phyloP scores from a whole-genome alignment of 2,329 filamentous ascomycete species.

The Fusarium torreyae region DNA sequence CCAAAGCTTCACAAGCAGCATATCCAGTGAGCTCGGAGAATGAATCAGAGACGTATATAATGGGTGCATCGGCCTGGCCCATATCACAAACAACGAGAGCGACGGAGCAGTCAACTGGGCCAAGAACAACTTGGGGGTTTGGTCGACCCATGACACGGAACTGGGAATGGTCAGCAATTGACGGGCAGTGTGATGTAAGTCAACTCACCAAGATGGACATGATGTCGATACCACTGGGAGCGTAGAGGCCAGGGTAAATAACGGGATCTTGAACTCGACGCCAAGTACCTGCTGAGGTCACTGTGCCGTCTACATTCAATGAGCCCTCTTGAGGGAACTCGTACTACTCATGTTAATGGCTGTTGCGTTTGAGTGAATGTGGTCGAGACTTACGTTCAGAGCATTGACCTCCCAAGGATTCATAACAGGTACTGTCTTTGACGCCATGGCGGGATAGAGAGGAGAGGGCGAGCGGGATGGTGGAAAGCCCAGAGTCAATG shows the following conservation, averaged over 20 bases:
- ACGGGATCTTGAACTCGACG: constrained; percentile 59
- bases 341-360: constrained; percentile 41
- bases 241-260: constrained; percentile 71
- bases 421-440: constrained; percentile 37
- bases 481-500: constrained; percentile 21
- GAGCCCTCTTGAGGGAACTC: constrained; percentile 47
- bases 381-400: constrained; percentile 40
- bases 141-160: constrained; percentile 77
- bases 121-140: constrained; percentile 83
- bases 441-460: constrained; percentile 33
- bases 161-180: constrained; percentile 51
- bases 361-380: not conserved
- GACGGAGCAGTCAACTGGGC: constrained; percentile 86
- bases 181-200: not conserved
- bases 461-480: constrained; percentile 21
- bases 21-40: constrained; percentile 88
- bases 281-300: constrained; percentile 44
- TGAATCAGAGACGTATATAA: constrained; percentile 87
- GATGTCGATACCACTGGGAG: constrained; percentile 69
- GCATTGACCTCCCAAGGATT: constrained; percentile 50
- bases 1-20: constrained; percentile 79
- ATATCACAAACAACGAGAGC: constrained; percentile 88
- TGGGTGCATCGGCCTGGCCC: constrained; percentile 79
- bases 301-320: constrained; percentile 40
- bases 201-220: constrained; percentile 66